Conservation (phyloP, 805 yeast genomes). For the Wickerhamomyces canadensis region DNA sequence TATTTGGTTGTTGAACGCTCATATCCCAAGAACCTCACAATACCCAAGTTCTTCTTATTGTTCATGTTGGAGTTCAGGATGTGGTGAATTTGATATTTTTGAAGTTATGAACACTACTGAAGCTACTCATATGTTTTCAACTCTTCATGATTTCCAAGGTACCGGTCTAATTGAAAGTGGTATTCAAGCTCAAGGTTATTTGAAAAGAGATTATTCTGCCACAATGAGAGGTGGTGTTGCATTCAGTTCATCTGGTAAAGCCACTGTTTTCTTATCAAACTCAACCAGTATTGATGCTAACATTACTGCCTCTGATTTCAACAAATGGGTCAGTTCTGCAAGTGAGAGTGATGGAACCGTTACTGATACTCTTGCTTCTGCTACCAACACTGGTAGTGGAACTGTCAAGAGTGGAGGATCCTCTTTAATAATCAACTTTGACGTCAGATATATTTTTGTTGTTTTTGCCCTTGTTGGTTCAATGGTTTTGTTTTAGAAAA, state of each 20-base stretch:
- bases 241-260: constrained; percentile 56
- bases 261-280: constrained; percentile 56
- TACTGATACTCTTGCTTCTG: constrained; percentile 27
- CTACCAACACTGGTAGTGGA: constrained; percentile 33
- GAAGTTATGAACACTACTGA: constrained; percentile 66
- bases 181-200: constrained; percentile 48
- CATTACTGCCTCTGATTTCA: constrained; percentile 39
- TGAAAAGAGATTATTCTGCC: constrained; percentile 44
- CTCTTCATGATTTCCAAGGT: constrained; percentile 75
- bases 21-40: constrained; percentile 71
- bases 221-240: constrained; percentile 70
- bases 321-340: constrained; percentile 38
- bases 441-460: constrained; percentile 18
- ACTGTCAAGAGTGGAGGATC: constrained; percentile 14
- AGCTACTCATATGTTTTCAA: constrained; percentile 49
- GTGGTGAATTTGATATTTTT: constrained; percentile 76
- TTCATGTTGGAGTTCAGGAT: constrained; percentile 73
- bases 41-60: constrained; percentile 57
- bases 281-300: constrained; percentile 41
- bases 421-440: too few species aligned
- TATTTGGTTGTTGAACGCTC: constrained; percentile 69
- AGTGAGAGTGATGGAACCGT: constrained; percentile 24
- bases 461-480: constrained; percentile 18
- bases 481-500: constrained; percentile 6
- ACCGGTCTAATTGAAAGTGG: constrained; percentile 59